phyloP scores from a whole-genome alignment of 2,329 filamentous ascomycete genomes.

The Penicillium sp. region DNA sequence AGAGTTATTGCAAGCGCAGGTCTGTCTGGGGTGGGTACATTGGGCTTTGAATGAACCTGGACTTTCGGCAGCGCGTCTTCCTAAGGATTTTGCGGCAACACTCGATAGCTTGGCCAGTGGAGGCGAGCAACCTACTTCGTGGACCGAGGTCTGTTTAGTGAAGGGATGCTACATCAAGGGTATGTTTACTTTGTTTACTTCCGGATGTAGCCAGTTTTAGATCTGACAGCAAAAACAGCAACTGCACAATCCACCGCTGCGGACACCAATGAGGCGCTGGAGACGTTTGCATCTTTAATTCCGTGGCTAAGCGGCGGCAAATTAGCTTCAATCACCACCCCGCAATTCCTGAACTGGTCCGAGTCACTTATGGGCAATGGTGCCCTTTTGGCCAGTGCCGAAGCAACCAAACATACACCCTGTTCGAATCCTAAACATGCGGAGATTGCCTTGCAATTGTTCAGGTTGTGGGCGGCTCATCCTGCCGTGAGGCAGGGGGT shows the following conservation, averaged over 20 bases:
- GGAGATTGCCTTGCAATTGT: conserved; percentile 45
- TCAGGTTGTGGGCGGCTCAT: conserved; percentile 46
- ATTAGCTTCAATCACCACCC: conserved; percentile 46
- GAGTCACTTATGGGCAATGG: conserved; percentile 74
- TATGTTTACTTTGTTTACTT: conserved; percentile 35
- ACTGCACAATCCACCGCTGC: conserved; percentile 45
- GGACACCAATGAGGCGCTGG: conserved; percentile 56
- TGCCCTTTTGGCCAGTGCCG: conserved; percentile 64
- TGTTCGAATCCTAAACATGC: conserved; percentile 25
- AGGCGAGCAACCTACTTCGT: conserved; percentile 59
- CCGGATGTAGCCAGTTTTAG: not conserved
- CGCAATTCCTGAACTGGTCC: conserved; percentile 72
- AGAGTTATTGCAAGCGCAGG: conserved; percentile 70
- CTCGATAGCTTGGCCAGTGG: conserved; percentile 52
- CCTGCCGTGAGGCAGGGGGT: conserved; percentile 32
- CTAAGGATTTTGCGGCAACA: conserved; percentile 59
- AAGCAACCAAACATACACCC: conserved; percentile 33
- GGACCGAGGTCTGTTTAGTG: conserved; percentile 78
- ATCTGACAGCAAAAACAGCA: conserved; percentile 32
- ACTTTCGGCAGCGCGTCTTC: conserved; percentile 60
- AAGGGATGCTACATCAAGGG: conserved; percentile 78
- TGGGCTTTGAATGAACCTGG: conserved; percentile 71
- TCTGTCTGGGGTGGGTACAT: conserved; percentile 82
- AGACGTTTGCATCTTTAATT: conserved; percentile 64
- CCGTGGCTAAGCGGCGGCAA: conserved; percentile 53